Evolutionary conservation across 257 asterid species (phyloP).

Genomic region (Jacaranda mimosifolia): DNA sequence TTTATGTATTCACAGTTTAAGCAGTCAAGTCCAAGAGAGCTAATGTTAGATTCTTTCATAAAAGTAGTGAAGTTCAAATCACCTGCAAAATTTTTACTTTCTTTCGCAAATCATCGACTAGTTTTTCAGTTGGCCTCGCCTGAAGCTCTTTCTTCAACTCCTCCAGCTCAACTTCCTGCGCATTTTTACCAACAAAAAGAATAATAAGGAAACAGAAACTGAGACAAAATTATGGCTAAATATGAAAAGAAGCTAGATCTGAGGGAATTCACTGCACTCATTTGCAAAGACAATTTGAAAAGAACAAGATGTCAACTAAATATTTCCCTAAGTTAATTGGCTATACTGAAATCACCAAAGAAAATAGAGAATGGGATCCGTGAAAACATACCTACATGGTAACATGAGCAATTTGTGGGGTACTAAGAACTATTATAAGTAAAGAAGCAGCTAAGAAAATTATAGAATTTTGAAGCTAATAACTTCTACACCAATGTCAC

Average conservation of each 20-base stretch:
- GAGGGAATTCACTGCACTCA: constrained; percentile 4
- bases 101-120: constrained; percentile 91
- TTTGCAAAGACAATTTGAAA: constrained; percentile 23
- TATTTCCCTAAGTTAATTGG: neutral
- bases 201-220: constrained; percentile 12
- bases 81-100: constrained; percentile 98
- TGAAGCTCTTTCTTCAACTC: constrained; percentile 89
- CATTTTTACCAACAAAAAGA: constrained; percentile 32
- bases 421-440: constrained; percentile 15
- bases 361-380: neutral
- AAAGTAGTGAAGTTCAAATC: constrained; percentile 33
- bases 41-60: constrained; percentile 24
- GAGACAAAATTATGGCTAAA: constrained; percentile 20
- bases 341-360: neutral
- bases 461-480: constrained; percentile 12
- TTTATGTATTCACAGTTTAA: constrained; percentile 14
- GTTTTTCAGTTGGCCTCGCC: constrained; percentile 83
- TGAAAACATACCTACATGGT: constrained; percentile 19
- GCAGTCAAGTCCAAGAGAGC: constrained; percentile 19
- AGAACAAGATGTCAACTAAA: constrained; percentile 22
- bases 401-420: constrained; percentile 21
- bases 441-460: constrained; percentile 18
- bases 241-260: constrained; percentile 13
- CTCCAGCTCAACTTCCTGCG: constrained; percentile 79
- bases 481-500: constrained; percentile 1